Evolutionary conservation across 192 early-diverging fungal genomes (phyloP).

Genomic region (Dissophora globulifera): DNA sequence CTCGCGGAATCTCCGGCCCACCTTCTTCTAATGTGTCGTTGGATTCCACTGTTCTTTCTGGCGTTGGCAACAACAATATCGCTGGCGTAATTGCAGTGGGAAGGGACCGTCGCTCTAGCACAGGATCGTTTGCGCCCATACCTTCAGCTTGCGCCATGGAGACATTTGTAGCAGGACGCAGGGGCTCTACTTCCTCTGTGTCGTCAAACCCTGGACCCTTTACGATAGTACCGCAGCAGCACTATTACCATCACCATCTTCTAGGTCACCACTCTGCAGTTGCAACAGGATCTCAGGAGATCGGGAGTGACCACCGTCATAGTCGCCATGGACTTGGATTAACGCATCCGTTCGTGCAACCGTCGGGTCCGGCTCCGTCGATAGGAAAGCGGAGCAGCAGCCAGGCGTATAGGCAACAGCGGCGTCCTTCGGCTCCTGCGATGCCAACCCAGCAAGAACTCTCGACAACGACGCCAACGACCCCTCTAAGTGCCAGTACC

Average conservation of each 20-base stretch:
- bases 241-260: too few relatives aligned
- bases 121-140: slow-evolving; percentile 35
- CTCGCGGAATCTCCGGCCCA: background rate
- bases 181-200: slow-evolving; percentile 42
- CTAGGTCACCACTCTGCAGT: too few relatives aligned
- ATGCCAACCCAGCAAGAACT: too few relatives aligned
- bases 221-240: background rate
- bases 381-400: slow-evolving; percentile 46
- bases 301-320: too few relatives aligned
- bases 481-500: too few relatives aligned
- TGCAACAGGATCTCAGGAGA: too few relatives aligned
- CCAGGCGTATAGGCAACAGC: slow-evolving; percentile 35
- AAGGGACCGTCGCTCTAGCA: slow-evolving; percentile 40
- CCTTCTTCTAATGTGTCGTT: background rate
- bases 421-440: background rate
- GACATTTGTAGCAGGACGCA: slow-evolving; percentile 43
- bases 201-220: slow-evolving; percentile 33
- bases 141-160: slow-evolving; percentile 38
- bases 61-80: background rate
- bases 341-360: slow-evolving; percentile 8
- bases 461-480: too few relatives aligned
- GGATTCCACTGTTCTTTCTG: too few relatives aligned
- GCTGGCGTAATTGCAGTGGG: background rate
- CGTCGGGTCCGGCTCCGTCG: slow-evolving; percentile 16
- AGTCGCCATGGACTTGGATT: too few relatives aligned